Percentiles rank a stretch among this genome's conserved stretches.
Evolutionary conservation across 1,284 basidiomycete species (phyloP).

Genomic region (Anthracocystis panici-leucophaei): DNA sequence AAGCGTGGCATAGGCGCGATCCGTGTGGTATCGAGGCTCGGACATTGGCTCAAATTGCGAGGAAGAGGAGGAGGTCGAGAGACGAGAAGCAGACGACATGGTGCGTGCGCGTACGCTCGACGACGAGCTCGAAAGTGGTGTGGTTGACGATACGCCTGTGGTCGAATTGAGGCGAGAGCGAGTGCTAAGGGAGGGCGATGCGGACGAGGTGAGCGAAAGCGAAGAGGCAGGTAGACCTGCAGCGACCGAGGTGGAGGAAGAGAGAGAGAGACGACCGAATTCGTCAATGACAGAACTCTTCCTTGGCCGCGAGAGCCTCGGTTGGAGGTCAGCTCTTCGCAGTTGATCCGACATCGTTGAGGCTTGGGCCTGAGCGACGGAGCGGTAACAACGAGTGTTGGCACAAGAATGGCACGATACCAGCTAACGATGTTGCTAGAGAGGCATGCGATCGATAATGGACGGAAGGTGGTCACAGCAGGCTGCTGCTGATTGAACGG

Average conservation of each 20-base stretch:
- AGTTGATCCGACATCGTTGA: constrained; percentile 32
- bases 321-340: constrained; percentile 19
- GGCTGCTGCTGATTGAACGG: neutral
- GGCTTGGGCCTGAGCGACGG: constrained; percentile 1
- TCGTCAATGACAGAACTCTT: constrained; percentile 35
- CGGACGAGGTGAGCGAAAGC: constrained; percentile 12
- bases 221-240: constrained; percentile 14
- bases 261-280: constrained; percentile 15
- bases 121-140: constrained; percentile 26
- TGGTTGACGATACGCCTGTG: constrained; percentile 14
- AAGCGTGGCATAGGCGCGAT: constrained; percentile 29
- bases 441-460: constrained; percentile 16
- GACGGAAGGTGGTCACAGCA: neutral
- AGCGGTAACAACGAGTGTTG: constrained; percentile 13
- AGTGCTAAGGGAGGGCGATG: constrained; percentile 4
- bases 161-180: constrained; percentile 39
- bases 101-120: constrained; percentile 26
- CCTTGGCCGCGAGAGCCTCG: constrained; percentile 21
- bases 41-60: constrained; percentile 9
- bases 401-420: neutral
- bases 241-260: constrained; percentile 17
- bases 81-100: constrained; percentile 32
- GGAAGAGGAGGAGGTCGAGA: constrained; percentile 7
- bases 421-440: neutral
- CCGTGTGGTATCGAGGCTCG: constrained; percentile 13